Conservation (phyloP, 345 rosid genomes). For the Ricinus communis region DNA sequence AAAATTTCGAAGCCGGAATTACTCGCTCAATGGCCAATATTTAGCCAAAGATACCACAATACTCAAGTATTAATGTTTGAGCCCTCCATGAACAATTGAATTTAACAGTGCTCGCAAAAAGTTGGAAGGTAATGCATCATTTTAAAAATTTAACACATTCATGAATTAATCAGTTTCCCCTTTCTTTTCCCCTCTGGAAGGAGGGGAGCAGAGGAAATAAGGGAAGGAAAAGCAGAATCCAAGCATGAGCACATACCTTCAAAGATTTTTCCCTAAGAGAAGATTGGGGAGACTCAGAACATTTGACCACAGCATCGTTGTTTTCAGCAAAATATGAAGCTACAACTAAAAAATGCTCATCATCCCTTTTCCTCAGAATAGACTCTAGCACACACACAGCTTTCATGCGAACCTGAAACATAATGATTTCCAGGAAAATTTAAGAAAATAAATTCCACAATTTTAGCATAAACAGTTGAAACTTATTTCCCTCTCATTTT, state of each 20-base stretch:
- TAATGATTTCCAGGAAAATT: not conserved
- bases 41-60: not conserved
- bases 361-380: slow-evolving; percentile 77
- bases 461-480: not conserved
- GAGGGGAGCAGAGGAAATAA: not conserved
- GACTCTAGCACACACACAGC: slow-evolving; percentile 90
- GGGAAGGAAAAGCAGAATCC: not conserved
- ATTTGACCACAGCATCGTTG: slow-evolving; percentile 55
- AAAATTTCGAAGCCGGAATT: not conserved
- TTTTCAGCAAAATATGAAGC: slow-evolving; percentile 77
- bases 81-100: not conserved
- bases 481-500: not conserved
- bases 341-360: slow-evolving; percentile 55
- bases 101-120: not conserved
- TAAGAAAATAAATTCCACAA: not conserved
- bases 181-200: not conserved
- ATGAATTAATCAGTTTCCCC: not conserved
- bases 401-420: slow-evolving; percentile 83
- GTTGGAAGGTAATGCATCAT: not conserved
- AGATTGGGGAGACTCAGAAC: slow-evolving; percentile 85
- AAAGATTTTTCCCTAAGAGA: slow-evolving; percentile 87
- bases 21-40: not conserved
- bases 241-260: slow-evolving; percentile 43
- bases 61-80: not conserved
- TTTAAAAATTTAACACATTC: not conserved